phyloP scores from a whole-genome alignment of 371 early-diverging fungal species.

The Saksenaea oblongispora region DNA sequence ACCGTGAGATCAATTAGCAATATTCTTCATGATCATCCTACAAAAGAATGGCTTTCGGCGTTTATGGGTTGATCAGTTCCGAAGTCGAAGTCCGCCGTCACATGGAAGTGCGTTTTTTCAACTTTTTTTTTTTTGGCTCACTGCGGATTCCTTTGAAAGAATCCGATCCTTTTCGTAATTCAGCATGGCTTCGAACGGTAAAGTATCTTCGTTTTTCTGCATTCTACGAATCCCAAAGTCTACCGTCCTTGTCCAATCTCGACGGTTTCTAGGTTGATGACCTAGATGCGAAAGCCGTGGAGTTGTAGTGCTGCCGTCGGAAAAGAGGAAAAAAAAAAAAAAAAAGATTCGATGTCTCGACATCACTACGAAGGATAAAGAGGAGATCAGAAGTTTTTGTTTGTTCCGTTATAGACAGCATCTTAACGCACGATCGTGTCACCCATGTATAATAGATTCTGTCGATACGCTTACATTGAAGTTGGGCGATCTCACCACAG shows the following conservation, averaged over 20 bases:
- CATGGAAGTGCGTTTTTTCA: no score
- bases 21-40: no score
- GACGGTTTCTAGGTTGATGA: not conserved
- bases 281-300: not conserved
- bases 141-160: no score
- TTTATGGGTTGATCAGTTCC: no score
- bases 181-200: not conserved
- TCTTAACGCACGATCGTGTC: conserved; percentile 5
- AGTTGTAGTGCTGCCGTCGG: not conserved
- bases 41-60: no score
- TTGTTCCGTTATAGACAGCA: not conserved
- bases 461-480: conserved; percentile 31
- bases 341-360: not conserved
- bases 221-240: not conserved
- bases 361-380: not conserved
- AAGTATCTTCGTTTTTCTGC: not conserved
- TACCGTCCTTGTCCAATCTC: not conserved
- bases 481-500: conserved; percentile 34
- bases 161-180: not conserved
- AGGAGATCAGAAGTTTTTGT: not conserved
- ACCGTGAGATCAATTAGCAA: no score
- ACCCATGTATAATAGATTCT: conserved; percentile 9
- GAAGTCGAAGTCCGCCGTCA: no score
- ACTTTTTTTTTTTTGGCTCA: no score
- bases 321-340: not conserved